Percentiles rank a stretch among this genome's conserved stretches.
Conservation (phyloP, 2,329 filamentous ascomycete species). For the Epichloe hybrida region DNA sequence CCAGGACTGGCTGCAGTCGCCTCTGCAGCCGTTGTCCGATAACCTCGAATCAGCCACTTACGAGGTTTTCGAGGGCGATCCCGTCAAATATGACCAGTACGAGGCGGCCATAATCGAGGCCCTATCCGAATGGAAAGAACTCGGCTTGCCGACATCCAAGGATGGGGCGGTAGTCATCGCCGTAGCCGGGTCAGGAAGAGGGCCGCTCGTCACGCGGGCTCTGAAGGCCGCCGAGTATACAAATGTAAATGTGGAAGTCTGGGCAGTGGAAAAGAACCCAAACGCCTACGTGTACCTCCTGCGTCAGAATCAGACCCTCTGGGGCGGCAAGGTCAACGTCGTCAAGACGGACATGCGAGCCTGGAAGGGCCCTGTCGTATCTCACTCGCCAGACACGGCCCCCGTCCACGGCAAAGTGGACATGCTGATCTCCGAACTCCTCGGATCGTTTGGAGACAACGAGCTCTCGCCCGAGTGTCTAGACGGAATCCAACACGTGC, state of each 20-base stretch:
- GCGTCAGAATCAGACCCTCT: slow-evolving; percentile 69
- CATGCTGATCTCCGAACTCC: slow-evolving; percentile 83
- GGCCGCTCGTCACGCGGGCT: slow-evolving; percentile 79
- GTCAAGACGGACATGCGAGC: slow-evolving; percentile 95
- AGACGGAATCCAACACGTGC: slow-evolving; percentile 84
- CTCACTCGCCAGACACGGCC: slow-evolving; percentile 26
- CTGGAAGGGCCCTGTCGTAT: slow-evolving; percentile 68
- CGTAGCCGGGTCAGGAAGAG: slow-evolving; percentile 85
- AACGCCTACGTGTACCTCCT: slow-evolving; percentile 92
- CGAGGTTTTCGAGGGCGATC: slow-evolving; percentile 96
- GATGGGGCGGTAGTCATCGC: slow-evolving; percentile 68
- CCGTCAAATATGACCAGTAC: slow-evolving; percentile 95
- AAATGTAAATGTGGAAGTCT: slow-evolving; percentile 68
- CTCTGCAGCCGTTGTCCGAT: slow-evolving; percentile 85
- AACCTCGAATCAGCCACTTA: slow-evolving; percentile 96
- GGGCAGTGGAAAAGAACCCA: slow-evolving; percentile 95
- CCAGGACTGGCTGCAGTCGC: slow-evolving; percentile 94
- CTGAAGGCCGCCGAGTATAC: slow-evolving; percentile 66
- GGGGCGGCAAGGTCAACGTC: slow-evolving; percentile 68
- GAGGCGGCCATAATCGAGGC: slow-evolving; percentile 73
- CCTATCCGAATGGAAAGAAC: slow-evolving; percentile 61
- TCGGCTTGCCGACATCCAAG: slow-evolving; percentile 58
- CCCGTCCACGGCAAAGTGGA: slow-evolving; percentile 58
- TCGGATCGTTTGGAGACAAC: slow-evolving; percentile 94
- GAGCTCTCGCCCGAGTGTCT: slow-evolving; percentile 93